These are phyloP conservation scores for Wickerhamomyces pijperi DNA, from an alignment of 805 yeast genomes.

Conservation along the genomic window DNA sequence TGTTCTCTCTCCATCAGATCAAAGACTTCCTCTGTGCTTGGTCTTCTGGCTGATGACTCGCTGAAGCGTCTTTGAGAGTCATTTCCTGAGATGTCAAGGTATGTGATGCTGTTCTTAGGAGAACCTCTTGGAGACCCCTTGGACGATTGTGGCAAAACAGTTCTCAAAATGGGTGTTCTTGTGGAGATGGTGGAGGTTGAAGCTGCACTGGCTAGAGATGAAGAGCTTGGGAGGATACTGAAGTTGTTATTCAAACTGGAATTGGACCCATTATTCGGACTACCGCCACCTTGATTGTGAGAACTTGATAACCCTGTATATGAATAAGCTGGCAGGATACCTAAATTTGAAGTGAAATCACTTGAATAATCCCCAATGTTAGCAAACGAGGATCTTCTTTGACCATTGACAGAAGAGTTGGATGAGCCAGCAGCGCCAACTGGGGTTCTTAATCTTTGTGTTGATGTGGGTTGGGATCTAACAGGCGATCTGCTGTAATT, in stretches of 20 bases:
- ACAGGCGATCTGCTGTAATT: conserved; percentile 9
- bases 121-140: conserved; percentile 6
- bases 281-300: not conserved
- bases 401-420: conserved; percentile 1
- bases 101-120: conserved; percentile 12
- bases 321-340: conserved; percentile 13
- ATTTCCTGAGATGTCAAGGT: conserved; percentile 3
- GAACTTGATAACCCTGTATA: not conserved
- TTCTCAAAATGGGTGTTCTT: conserved; percentile 6
- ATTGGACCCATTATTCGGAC: not conserved
- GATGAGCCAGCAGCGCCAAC: not conserved
- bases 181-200: conserved; percentile 2
- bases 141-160: conserved; percentile 4
- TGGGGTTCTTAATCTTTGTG: conserved; percentile 7
- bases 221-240: conserved; percentile 1
- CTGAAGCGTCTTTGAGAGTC: conserved; percentile 11
- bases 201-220: conserved; percentile 1
- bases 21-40: conserved; percentile 36
- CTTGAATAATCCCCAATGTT: conserved; percentile 6
- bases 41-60: conserved; percentile 11
- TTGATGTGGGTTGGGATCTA: conserved; percentile 6
- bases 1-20: conserved; percentile 64
- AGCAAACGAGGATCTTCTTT: conserved; percentile 12
- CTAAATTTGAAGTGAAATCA: conserved; percentile 13
- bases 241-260: not conserved